Conservation (phyloP, 345 rosid genomes). For the Raphanus raphanistrum region DNA sequence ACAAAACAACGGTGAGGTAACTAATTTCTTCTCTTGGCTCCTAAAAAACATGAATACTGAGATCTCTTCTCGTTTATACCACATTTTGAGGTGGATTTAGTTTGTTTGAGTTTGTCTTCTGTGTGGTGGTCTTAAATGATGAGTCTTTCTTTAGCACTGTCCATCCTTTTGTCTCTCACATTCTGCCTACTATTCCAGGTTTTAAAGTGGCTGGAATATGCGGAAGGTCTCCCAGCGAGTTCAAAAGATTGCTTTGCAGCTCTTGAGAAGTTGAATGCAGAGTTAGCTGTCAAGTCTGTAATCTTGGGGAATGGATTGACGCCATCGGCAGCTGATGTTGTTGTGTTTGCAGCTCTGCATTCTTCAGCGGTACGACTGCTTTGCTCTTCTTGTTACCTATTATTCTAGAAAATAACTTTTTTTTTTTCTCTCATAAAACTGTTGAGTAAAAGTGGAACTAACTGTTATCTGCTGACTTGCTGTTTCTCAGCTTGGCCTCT, state of each 20-base stretch:
- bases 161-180: too few relatives aligned
- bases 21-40: neutral
- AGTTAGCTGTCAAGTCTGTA: conserved; percentile 61
- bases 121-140: neutral
- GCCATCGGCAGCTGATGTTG: conserved; percentile 73
- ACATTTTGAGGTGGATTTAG: neutral
- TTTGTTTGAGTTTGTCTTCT: conserved; percentile 16
- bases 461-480: conserved; percentile 12
- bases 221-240: conserved; percentile 55
- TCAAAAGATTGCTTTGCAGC: conserved; percentile 47
- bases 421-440: neutral
- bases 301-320: conserved; percentile 68
- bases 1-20: conserved; percentile 51
- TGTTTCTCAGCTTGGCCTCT: conserved; percentile 54
- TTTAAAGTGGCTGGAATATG: conserved; percentile 68
- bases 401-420: neutral
- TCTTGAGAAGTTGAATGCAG: conserved; percentile 57
- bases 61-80: neutral
- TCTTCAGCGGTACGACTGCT: conserved; percentile 52
- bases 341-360: conserved; percentile 68
- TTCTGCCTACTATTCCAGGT: conserved; percentile 46
- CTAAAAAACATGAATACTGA: neutral
- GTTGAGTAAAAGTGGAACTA: neutral
- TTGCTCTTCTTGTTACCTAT: too few relatives aligned
- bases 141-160: too few relatives aligned